phyloP scores from a whole-genome alignment of 345 rosid genomes.

The Kandelia obovata region DNA sequence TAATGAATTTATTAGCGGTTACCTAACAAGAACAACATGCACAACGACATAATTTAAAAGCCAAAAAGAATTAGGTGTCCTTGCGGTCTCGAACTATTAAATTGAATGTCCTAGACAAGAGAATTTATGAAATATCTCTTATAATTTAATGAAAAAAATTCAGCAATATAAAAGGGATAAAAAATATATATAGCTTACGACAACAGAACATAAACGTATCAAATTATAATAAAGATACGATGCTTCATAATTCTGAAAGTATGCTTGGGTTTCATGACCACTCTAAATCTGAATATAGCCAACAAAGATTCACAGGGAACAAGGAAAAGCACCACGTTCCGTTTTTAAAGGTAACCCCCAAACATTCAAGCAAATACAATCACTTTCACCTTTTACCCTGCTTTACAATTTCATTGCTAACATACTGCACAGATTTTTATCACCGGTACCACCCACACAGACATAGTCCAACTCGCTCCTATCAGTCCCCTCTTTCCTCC shows the following conservation, averaged over 20 bases:
- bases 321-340: constrained; percentile 19
- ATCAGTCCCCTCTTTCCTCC: not conserved
- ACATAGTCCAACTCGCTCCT: not conserved
- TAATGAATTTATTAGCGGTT: too few species aligned
- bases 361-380: constrained; percentile 52
- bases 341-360: constrained; percentile 12
- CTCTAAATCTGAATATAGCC: constrained; percentile 10
- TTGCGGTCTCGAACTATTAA: too few species aligned
- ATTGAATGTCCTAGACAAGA: too few species aligned
- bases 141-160: too few species aligned
- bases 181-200: not conserved
- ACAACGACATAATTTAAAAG: too few species aligned
- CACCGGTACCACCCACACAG: constrained; percentile 30
- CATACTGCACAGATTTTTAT: constrained; percentile 36
- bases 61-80: too few species aligned
- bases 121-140: too few species aligned
- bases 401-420: constrained; percentile 25
- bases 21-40: too few species aligned
- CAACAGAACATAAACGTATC: not conserved
- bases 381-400: constrained; percentile 28
- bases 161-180: too few species aligned
- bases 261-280: constrained; percentile 19
- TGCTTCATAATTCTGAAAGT: constrained; percentile 17
- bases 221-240: constrained; percentile 6
- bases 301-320: constrained; percentile 8